These are phyloP conservation scores for Tricharina praecox DNA, from an alignment of 495 filamentous ascomycete genomes.

Conservation along the genomic window DNA sequence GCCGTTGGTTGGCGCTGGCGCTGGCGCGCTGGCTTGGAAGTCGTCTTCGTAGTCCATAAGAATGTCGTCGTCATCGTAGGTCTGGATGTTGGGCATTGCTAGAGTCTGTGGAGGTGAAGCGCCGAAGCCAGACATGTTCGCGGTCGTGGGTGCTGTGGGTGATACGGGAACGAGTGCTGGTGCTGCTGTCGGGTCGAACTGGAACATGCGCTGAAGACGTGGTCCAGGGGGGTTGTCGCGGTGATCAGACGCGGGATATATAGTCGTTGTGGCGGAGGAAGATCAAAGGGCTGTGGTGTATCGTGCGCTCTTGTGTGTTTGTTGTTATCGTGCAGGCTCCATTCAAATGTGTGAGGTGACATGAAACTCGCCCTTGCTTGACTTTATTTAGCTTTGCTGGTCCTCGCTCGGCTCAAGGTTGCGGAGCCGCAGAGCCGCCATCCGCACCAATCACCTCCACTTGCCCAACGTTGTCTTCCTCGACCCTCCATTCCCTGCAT, in stretches of 20 bases:
- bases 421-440: too few species aligned
- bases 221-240: background rate
- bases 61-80: constrained; percentile 24
- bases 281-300: constrained; percentile 1
- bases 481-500: too few species aligned
- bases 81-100: constrained; percentile 15
- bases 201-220: background rate
- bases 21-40: background rate
- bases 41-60: constrained; percentile 26
- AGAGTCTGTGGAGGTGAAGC: constrained; percentile 18
- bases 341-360: too few species aligned
- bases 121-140: constrained; percentile 8
- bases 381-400: too few species aligned
- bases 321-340: too few species aligned
- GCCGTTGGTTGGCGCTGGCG: background rate
- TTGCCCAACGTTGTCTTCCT: too few species aligned
- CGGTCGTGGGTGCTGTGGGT: background rate
- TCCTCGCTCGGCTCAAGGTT: too few species aligned
- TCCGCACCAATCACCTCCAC: too few species aligned
- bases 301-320: too few species aligned
- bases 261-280: background rate
- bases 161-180: constrained; percentile 7
- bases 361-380: too few species aligned
- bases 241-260: background rate
- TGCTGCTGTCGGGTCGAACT: background rate